Evolutionary conservation across 2,329 filamentous ascomycete genomes (phyloP), one percentile per base, ranked within the genome.

Genomic region (Simplicillium aogashimaense): DNA sequence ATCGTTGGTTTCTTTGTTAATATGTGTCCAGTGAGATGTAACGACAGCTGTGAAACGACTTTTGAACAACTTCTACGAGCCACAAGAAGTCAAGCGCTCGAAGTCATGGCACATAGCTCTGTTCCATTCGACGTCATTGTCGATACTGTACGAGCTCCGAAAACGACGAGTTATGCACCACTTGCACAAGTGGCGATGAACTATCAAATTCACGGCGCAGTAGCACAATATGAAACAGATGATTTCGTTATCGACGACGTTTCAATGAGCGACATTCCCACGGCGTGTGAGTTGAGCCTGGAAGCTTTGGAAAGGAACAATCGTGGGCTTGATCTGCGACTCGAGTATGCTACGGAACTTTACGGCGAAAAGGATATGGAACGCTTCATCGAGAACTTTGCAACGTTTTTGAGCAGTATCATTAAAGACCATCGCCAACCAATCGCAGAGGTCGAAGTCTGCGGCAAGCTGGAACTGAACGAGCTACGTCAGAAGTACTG

Each of bases 321-420:
- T 32, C 45, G 49, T 33, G 43, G 47, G 29, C 46, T 53, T 9
- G 47, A 49, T 37, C 43, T 53, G 16, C 47, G 46, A 38, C 44
- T 53, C 8, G 50, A 53, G 39, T 53, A 49, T 39, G 40, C 49
- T 1, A 49, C 47, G 2, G 45, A 45, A 9, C 45, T 53, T 7
- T 53, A 53, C 43, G 25, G 36, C 20, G 39, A 46, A 11, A 20
- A 38, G 1, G 46, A 50, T 35, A 53, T 53, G 50, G 47, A 49
- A 29, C 47, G 49, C n/a, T 53, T 53, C 47, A 40, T 53, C 18
- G 49, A 55, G 36, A 50, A 52, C 41, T 50, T 54, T 38, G 41
- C 49, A 20, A 43, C 48, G 13, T 55, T 54, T 47, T 39, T 55
- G 12, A 33, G 47, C n/a, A 49, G 46, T 36, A 50, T 41, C 40